These are phyloP conservation scores for Mortierella sp. DNA, from an alignment of 371 early-diverging fungal species.

Conservation along the genomic window DNA sequence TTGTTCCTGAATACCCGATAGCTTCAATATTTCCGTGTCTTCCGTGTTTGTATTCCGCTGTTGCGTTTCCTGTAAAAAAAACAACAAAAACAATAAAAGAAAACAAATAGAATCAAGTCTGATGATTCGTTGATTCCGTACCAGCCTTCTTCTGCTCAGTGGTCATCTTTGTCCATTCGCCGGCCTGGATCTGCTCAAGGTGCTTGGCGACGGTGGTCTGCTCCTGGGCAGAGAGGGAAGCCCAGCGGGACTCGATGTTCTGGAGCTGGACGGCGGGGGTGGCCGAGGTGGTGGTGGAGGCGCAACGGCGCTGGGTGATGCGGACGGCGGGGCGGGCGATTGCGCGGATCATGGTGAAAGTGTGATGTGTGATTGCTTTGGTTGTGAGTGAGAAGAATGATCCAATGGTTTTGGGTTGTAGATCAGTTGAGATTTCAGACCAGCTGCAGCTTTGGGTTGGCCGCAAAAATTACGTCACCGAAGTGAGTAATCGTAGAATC, in stretches of 20 bases:
- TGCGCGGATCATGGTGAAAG: conserved; percentile 35
- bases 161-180: conserved; percentile 94
- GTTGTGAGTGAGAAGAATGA: not conserved
- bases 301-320: conserved; percentile 51
- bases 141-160: conserved; percentile 96
- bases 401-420: not conserved
- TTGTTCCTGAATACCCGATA: not conserved
- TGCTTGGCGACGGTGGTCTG: conserved; percentile 87
- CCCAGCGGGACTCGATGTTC: conserved; percentile 88
- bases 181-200: conserved; percentile 90
- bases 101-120: not conserved
- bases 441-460: no score
- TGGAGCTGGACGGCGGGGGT: conserved; percentile 67
- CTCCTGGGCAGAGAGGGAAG: conserved; percentile 87
- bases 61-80: not conserved
- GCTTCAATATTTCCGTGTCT: no score
- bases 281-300: conserved; percentile 48
- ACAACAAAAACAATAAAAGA: not conserved
- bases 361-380: not conserved
- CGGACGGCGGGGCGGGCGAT: conserved; percentile 52
- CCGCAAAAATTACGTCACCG: no score
- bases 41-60: no score
- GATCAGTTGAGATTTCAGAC: no score
- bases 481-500: no score
- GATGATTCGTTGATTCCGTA: conserved; percentile 60